Conservation (phyloP, 441 rosid species). For the Adansonia grandidieri region DNA sequence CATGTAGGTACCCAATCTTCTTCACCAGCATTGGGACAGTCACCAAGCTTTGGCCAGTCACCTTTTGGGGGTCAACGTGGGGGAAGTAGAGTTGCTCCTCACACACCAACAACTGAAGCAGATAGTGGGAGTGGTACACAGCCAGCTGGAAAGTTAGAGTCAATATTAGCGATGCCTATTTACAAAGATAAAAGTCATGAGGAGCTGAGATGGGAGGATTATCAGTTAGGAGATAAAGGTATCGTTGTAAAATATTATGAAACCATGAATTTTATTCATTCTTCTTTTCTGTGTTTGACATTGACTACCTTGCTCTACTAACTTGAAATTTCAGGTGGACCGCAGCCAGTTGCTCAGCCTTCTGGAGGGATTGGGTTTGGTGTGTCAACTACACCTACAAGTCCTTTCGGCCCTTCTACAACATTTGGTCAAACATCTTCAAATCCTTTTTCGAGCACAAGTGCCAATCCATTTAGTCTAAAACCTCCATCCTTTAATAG, state of each 20-base stretch:
- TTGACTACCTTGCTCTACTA: conserved; percentile 10
- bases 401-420: conserved; percentile 48
- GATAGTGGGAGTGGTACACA: conserved; percentile 56
- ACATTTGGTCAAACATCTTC: conserved; percentile 62
- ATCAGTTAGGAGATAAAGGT: conserved; percentile 97
- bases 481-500: conserved; percentile 53
- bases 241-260: background rate
- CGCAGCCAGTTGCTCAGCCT: conserved; percentile 58
- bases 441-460: conserved; percentile 52
- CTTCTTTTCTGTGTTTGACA: background rate
- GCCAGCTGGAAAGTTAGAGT: conserved; percentile 72
- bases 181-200: conserved; percentile 85
- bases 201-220: conserved; percentile 97
- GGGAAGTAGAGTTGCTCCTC: conserved; percentile 77
- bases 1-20: conserved; percentile 70
- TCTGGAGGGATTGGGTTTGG: conserved; percentile 54
- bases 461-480: conserved; percentile 59
- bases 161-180: conserved; percentile 84
- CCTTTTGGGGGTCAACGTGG: conserved; percentile 73
- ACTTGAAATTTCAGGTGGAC: conserved; percentile 69
- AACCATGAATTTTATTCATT: background rate
- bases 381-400: conserved; percentile 47
- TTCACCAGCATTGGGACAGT: conserved; percentile 57
- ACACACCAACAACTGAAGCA: conserved; percentile 66
- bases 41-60: conserved; percentile 68